Conservation (phyloP, 2,329 filamentous ascomycete species). For the Neonectria coccinea region DNA sequence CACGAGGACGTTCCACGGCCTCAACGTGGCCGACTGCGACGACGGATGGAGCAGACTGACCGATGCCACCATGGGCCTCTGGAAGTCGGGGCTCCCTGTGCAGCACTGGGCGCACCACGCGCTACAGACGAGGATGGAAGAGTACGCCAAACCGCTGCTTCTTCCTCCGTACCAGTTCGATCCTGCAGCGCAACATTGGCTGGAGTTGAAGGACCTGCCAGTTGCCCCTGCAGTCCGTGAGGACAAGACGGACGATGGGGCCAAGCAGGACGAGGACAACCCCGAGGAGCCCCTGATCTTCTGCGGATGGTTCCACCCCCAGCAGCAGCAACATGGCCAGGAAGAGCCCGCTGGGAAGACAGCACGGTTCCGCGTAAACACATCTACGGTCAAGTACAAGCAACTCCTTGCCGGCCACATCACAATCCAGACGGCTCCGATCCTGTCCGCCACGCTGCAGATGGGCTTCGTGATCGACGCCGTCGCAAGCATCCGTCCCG, state of each 20-base stretch:
- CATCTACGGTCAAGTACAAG: not conserved
- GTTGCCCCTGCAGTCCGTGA: not conserved
- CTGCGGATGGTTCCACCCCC: not conserved
- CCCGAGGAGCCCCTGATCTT: not conserved
- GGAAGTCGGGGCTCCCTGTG: constrained; percentile 13
- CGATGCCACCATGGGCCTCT: constrained; percentile 10
- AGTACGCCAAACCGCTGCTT: constrained; percentile 4
- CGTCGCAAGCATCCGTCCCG: not conserved
- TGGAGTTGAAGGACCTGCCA: not conserved
- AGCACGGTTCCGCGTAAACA: constrained; percentile 16
- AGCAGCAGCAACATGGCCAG: not conserved
- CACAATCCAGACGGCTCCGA: constrained; percentile 13
- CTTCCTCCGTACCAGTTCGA: constrained; percentile 23
- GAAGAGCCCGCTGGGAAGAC: not conserved
- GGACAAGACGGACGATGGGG: not conserved
- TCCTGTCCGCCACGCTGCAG: constrained; percentile 8
- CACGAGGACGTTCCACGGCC: constrained; percentile 2
- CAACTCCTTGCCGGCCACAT: not conserved
- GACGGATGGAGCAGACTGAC: constrained; percentile 2
- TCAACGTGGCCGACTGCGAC: constrained; percentile 1
- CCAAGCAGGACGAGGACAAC: not conserved
- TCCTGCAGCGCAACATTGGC: constrained; percentile 13
- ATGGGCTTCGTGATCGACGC: constrained; percentile 16
- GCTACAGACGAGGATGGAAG: not conserved
- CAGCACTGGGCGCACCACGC: constrained; percentile 11